Evolutionary conservation across 805 yeast genomes (phyloP), one percentile per base, ranked within the genome.

Genomic region (Kodamaea nitidulidarum): DNA sequence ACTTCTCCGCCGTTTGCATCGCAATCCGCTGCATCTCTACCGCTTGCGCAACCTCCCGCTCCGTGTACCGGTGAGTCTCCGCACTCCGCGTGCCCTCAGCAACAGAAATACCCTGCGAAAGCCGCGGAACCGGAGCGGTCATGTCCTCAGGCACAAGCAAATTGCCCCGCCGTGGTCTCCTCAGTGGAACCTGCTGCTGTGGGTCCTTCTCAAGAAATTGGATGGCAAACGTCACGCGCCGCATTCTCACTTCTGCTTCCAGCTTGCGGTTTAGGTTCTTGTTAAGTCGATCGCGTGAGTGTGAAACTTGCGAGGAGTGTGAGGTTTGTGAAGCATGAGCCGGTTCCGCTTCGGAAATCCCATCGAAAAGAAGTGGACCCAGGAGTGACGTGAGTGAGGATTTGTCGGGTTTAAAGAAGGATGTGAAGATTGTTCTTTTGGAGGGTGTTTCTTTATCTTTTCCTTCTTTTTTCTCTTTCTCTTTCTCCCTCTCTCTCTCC

Each of bases 141-240:
- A 83, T 50, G 52, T 85, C 91, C 32, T 82, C 86, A 0, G 90
- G 87, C 7, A 67, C 57, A 26, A 60, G 41, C 6, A 76, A 80
- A 46, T 76, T 71, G 3, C 82, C 82, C 38, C 62, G 70, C 35
- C 61, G 63, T 0, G 82, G 82, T 26, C 71, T 58, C 39, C 81
- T 56, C 1, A 80, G 73, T 0, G 82, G 82, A 36, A 76, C 76
- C 51, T 76, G 82, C 50, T 76, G 82, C 48, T 76, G 81, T 2
- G 60, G 62, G 58, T 90, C 96, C 45, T 69, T 70, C 0, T 70
- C 71, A 44, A 88, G 75, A 38, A 81, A 78, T 36, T 84, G 84
- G 4, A 87, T 71, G 0, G 93, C 88, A 60, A 90, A 90, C 0
- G 79, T 73, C 4, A 88, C 95, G 44, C 90, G 67, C n/a, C 34